These are phyloP conservation scores for Panaeolus cyanescens DNA, from an alignment of 768 basidiomycete genomes.

Conservation along the genomic window DNA sequence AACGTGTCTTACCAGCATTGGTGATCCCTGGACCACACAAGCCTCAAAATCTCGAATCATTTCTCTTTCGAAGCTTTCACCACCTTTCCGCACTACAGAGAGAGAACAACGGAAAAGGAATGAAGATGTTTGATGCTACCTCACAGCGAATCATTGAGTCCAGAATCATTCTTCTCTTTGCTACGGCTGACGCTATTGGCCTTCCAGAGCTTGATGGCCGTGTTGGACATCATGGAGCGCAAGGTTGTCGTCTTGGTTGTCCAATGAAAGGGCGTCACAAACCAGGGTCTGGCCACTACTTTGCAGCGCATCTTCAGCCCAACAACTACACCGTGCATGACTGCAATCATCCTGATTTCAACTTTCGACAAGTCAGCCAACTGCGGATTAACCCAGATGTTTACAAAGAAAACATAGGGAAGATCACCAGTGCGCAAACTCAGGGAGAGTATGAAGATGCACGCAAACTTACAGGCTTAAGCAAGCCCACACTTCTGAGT, in stretches of 20 bases:
- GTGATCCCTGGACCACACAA: slow-evolving; percentile 39
- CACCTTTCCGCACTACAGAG: slow-evolving; percentile 35
- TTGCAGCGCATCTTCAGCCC: slow-evolving; percentile 28
- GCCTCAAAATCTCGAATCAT: slow-evolving; percentile 36
- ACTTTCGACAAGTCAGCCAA: slow-evolving; percentile 2
- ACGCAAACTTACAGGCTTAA: slow-evolving; percentile 31
- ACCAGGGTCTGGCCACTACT: slow-evolving; percentile 29
- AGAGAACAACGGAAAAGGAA: slow-evolving; percentile 23
- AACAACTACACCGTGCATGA: slow-evolving; percentile 22
- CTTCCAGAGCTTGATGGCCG: slow-evolving; percentile 26
- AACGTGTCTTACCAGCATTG: slow-evolving; percentile 28
- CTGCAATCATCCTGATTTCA: slow-evolving; percentile 22
- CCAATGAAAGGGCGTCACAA: slow-evolving; percentile 30
- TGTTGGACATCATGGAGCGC: slow-evolving; percentile 28
- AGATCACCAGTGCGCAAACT: slow-evolving; percentile 12
- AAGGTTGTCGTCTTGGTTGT: slow-evolving; percentile 38
- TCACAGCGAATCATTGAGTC: slow-evolving; percentile 15
- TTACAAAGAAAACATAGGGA: slow-evolving; percentile 15
- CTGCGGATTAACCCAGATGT: background rate
- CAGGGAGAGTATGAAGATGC: slow-evolving; percentile 19
- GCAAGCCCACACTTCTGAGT: slow-evolving; percentile 32
- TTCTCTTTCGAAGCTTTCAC: slow-evolving; percentile 30
- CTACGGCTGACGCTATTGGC: slow-evolving; percentile 13
- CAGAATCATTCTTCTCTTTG: slow-evolving; percentile 17
- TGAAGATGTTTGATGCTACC: slow-evolving; percentile 26